Percentiles rank a stretch among this genome's conserved stretches.
Conservation (phyloP, 208 protist genomes). For the Histomonas meleagridis region DNA sequence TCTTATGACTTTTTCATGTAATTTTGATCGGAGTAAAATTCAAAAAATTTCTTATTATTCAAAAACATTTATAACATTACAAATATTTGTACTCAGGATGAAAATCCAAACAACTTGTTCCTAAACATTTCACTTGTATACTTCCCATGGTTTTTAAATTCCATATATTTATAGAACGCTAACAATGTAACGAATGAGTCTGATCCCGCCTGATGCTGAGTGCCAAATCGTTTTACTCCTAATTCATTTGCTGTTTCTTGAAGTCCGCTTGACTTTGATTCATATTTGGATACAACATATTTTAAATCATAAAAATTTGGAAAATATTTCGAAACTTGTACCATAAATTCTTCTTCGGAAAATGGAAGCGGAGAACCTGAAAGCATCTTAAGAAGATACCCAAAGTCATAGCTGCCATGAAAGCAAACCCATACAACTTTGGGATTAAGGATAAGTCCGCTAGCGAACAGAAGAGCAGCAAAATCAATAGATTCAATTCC, state of each 20-base stretch:
- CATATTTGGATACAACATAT: not conserved
- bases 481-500: slow-evolving; percentile 69
- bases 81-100: too few relatives aligned
- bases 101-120: too few relatives aligned
- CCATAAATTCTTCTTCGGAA: not conserved
- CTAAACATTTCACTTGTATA: not conserved
- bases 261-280: not conserved
- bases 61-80: too few relatives aligned
- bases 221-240: not conserved
- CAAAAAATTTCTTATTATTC: too few relatives aligned
- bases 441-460: slow-evolving; percentile 80
- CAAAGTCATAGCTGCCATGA: slow-evolving; percentile 92
- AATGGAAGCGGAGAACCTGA: too few relatives aligned
- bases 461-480: slow-evolving; percentile 81
- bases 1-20: too few relatives aligned
- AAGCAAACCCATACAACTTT: slow-evolving; percentile 92
- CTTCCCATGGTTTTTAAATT: not conserved
- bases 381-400: slow-evolving; percentile 81
- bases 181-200: not conserved
- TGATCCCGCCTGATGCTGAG: not conserved
- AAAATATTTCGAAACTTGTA: not conserved
- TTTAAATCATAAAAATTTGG: not conserved
- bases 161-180: not conserved
- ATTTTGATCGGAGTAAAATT: too few relatives aligned
- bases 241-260: not conserved